Percentiles rank a stretch among this genome's conserved stretches.
These are phyloP conservation scores for Cephalotrichum gorgonifer DNA, from an alignment of 2,329 filamentous ascomycete species.

Conservation along the genomic window DNA sequence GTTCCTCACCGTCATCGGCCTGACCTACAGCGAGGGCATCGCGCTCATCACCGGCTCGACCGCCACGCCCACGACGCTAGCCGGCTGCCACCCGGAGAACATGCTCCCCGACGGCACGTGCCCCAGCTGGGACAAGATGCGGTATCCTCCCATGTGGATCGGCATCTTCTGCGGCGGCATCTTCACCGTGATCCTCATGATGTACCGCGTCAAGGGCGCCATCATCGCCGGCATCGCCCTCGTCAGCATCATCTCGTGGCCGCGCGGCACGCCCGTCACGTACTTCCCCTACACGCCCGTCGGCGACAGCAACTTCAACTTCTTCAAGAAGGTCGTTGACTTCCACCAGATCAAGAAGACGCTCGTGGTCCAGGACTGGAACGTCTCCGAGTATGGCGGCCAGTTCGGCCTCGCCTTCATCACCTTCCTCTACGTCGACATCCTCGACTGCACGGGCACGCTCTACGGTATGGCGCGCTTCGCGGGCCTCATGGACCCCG, in stretches of 20 bases:
- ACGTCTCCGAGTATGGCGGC: slow-evolving; percentile 55
- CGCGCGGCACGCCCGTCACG: slow-evolving; percentile 62
- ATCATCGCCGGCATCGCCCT: slow-evolving; percentile 76
- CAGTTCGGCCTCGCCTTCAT: slow-evolving; percentile 75
- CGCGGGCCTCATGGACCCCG: slow-evolving; percentile 51
- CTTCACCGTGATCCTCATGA: slow-evolving; percentile 68
- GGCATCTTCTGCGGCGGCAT: slow-evolving; percentile 81
- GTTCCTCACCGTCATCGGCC: slow-evolving; percentile 65
- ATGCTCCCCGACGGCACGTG: slow-evolving; percentile 39
- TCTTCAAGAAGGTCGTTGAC: slow-evolving; percentile 79
- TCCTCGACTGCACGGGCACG: slow-evolving; percentile 68
- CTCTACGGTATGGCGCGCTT: slow-evolving; percentile 76
- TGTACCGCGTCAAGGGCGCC: slow-evolving; percentile 79
- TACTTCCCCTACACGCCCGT: slow-evolving; percentile 66
- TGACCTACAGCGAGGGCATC: slow-evolving; percentile 75
- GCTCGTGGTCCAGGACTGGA: slow-evolving; percentile 64
- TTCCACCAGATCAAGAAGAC: slow-evolving; percentile 68
- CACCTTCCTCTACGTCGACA: slow-evolving; percentile 72
- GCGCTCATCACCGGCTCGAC: slow-evolving; percentile 62
- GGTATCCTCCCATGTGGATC: slow-evolving; percentile 74
- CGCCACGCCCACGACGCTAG: slow-evolving; percentile 62
- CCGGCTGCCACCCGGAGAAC: slow-evolving; percentile 50
- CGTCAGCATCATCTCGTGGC: slow-evolving; percentile 85
- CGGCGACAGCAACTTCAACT: slow-evolving; percentile 65
- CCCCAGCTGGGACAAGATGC: slow-evolving; percentile 59